Conservation (phyloP, 139 green algal species). For the Nannochloris sp. region DNA sequence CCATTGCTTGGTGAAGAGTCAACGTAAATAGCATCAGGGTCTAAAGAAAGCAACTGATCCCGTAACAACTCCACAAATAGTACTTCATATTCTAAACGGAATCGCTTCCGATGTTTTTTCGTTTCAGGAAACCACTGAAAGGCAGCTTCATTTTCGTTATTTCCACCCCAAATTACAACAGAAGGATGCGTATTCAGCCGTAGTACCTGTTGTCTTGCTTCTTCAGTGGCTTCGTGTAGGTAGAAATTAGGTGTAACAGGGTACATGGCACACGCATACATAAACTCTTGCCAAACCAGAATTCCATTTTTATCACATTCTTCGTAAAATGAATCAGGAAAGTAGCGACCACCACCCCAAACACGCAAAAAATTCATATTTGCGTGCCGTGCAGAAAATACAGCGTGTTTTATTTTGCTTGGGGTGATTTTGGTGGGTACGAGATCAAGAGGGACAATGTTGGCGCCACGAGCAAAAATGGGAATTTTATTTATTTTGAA, state of each 20-base stretch:
- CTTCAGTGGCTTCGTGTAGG: constrained; percentile 31
- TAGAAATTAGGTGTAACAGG: constrained; percentile 29
- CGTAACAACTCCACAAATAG: constrained; percentile 52
- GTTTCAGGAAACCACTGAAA: constrained; percentile 40
- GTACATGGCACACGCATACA: constrained; percentile 53
- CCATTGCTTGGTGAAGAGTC: constrained; percentile 63
- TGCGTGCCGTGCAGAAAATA: constrained; percentile 35
- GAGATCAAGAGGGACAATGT: constrained; percentile 59
- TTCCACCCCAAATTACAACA: constrained; percentile 59
- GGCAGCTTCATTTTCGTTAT: constrained; percentile 39
- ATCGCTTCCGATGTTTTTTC: constrained; percentile 37
- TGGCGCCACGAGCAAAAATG: constrained; percentile 59
- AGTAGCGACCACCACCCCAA: constrained; percentile 51
- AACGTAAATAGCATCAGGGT: constrained; percentile 47
- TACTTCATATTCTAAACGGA: constrained; percentile 41
- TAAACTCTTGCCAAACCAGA: constrained; percentile 70
- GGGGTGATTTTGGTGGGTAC: constrained; percentile 23
- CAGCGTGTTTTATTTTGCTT: constrained; percentile 20
- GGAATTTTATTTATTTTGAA: constrained; percentile 60
- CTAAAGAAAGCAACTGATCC: constrained; percentile 20
- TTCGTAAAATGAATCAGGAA: constrained; percentile 58
- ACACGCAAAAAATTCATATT: constrained; percentile 79
- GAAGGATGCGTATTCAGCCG: constrained; percentile 56
- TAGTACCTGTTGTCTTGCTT: constrained; percentile 40
- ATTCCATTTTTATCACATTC: constrained; percentile 54